Percentiles rank a stretch among this genome's conserved stretches.
Evolutionary conservation across 768 basidiomycete species (phyloP).

Genomic region (Suillus subalutaceus): DNA sequence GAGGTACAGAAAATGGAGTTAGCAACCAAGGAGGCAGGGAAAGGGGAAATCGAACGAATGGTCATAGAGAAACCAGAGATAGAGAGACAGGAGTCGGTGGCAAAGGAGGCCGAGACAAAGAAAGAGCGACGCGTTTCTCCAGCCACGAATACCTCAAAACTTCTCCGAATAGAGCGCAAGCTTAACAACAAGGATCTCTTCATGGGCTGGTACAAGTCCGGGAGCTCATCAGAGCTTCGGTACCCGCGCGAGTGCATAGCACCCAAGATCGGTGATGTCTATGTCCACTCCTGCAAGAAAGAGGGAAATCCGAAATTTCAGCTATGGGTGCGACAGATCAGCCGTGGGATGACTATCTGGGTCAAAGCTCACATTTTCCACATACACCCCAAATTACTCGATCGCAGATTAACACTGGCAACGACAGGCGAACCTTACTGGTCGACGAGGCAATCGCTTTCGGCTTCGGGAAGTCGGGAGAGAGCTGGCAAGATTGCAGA

Average conservation of each 20-base stretch:
- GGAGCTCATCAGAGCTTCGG: background rate
- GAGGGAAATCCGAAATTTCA: conserved; percentile 3
- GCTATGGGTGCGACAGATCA: conserved; percentile 8
- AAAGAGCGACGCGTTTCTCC: background rate
- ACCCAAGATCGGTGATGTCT: conserved; percentile 7
- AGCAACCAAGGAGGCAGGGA: background rate
- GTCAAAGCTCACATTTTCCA: conserved; percentile 10
- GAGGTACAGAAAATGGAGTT: too few relatives aligned
- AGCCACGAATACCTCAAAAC: background rate
- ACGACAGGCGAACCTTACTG: background rate
- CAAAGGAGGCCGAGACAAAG: background rate
- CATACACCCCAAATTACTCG: background rate
- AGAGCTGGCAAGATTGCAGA: conserved; percentile 2
- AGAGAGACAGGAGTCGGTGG: background rate
- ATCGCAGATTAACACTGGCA: conserved; percentile 1
- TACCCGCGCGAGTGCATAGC: conserved; percentile 7
- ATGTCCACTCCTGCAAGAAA: conserved; percentile 5
- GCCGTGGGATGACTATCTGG: conserved; percentile 10
- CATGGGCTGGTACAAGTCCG: conserved; percentile 11
- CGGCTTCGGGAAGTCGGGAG: conserved; percentile 2
- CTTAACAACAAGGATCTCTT: conserved; percentile 1
- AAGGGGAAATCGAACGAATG: background rate
- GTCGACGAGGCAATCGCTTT: conserved; percentile 2
- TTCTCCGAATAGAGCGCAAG: conserved; percentile 10
- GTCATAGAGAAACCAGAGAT: background rate